Evolutionary conservation across 2,329 filamentous ascomycete species (phyloP), one percentile per base, ranked within the genome.

Genomic region (Neonectria sp.): DNA sequence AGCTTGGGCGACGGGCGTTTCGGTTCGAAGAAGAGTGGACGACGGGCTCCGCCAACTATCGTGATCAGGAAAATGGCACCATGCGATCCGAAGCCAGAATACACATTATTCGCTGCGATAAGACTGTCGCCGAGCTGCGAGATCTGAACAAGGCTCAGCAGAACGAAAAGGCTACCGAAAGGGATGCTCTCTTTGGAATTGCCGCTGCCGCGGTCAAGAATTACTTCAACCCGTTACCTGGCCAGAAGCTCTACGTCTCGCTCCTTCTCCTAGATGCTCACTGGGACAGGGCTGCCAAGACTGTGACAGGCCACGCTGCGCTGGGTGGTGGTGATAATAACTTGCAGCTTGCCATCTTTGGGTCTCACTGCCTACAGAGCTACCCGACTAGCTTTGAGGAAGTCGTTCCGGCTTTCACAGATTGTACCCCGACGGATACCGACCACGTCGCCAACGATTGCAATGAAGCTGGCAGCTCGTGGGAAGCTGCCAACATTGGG

Each of bases 21-120:
- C 89, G 95, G 49, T 95, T 97, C 69, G 96, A 98, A 75, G 96
- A 99, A 80, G 93, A 97, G 78, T 98, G 96, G 96, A 93, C 93
- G 68, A 90, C 90, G 3, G 95, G 95, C 8, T 93, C 93, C 2
- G 86, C 94, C 66, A 95, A 93, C 67, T 88, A 89, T 72, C 90
- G 92, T 45, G 96, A 98, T 78, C 86, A 86, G 68, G 88, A 91
- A 60, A 85, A 84, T 29, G 91, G 90, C 7, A 88, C 89, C 27
- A 95, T 96, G 90, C 92, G 95, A 68, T 97, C 94, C 37, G 95
- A 98, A 80, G 95, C 95, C 13, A 95, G 93, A 74, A 86, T 99
- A 29, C 95, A 98, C 79, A 82, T 98, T 62, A 91, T 99, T 71
- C 90, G 93, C 64, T 89, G 90, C 43, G 90, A 95, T 68, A 94